phyloP scores from a whole-genome alignment of 495 filamentous ascomycete species.

The Hypoxylon crocopeplum region DNA sequence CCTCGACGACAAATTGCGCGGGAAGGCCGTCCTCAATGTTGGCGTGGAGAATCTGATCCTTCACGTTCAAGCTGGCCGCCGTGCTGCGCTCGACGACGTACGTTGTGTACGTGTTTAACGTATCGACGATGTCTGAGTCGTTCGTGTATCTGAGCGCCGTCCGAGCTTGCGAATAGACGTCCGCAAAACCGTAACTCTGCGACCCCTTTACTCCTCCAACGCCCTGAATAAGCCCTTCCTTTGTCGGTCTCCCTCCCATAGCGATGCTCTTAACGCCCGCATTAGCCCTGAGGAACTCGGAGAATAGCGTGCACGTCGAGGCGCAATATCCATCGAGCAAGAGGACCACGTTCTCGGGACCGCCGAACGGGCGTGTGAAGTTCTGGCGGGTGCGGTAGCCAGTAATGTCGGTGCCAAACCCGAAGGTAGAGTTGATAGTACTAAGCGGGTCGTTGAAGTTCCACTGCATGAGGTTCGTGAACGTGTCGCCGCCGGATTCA shows the following conservation, averaged over 20 bases:
- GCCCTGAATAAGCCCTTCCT: conserved; percentile 65
- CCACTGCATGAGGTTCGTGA: conserved; percentile 50
- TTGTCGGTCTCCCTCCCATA: conserved; percentile 64
- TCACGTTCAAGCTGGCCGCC: conserved; percentile 46
- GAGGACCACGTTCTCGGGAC: conserved; percentile 52
- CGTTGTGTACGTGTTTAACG: conserved; percentile 58
- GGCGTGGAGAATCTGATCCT: conserved; percentile 46
- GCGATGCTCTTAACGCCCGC: conserved; percentile 65
- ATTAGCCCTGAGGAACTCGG: conserved; percentile 60
- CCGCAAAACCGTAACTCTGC: conserved; percentile 39
- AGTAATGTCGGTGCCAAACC: conserved; percentile 50
- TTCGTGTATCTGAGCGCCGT: conserved; percentile 41
- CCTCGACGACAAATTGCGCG: conserved; percentile 59
- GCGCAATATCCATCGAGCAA: conserved; percentile 68
- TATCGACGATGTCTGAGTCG: conserved; percentile 46
- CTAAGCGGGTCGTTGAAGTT: conserved; percentile 46
- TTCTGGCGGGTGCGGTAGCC: conserved; percentile 50
- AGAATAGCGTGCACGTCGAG: conserved; percentile 68
- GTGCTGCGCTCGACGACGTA: conserved; percentile 43
- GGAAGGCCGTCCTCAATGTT: conserved; percentile 49
- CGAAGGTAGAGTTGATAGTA: conserved; percentile 47
- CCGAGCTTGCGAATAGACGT: conserved; percentile 43
- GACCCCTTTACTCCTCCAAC: conserved; percentile 66
- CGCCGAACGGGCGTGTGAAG: conserved; percentile 51
- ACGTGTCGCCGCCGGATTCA: conserved; percentile 39